A percentile compares a stretch with the other conserved stretches of the same genome.
Evolutionary conservation across 1,284 basidiomycete species (phyloP).

Genomic region (Bjerkandera adusta): DNA sequence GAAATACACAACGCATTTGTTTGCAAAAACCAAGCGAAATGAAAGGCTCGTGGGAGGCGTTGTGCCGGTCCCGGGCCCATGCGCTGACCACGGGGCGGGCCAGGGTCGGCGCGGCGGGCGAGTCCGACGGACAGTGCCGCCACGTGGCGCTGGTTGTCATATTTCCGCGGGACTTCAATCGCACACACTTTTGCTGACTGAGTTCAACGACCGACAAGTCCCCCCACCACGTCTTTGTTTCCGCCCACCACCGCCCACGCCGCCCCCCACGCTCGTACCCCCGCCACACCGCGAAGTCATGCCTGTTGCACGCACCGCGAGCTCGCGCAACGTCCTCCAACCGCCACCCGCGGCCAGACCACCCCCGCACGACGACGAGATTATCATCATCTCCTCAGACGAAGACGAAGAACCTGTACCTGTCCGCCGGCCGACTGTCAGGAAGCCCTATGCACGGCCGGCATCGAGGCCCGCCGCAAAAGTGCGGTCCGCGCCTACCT

Average conservation of each 20-base stretch:
- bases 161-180: too few relatives aligned
- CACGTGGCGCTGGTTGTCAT: too few relatives aligned
- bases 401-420: constrained; percentile 34
- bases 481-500: background rate
- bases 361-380: constrained; percentile 26
- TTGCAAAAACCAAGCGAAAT: too few relatives aligned
- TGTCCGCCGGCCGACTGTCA: background rate
- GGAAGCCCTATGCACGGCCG: constrained; percentile 14
- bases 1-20: too few relatives aligned
- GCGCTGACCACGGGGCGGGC: too few relatives aligned
- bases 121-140: too few relatives aligned
- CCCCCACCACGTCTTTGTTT: too few relatives aligned
- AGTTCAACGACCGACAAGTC: constrained; percentile 1
- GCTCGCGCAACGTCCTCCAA: constrained; percentile 6
- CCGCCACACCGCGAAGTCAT: background rate
- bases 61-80: too few relatives aligned
- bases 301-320: constrained; percentile 6
- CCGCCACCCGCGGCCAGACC: constrained; percentile 3
- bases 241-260: background rate
- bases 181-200: too few relatives aligned
- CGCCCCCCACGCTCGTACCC: background rate
- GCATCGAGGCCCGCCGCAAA: background rate
- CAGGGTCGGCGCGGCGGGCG: too few relatives aligned
- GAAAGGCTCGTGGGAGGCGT: too few relatives aligned
- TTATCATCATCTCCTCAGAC: constrained; percentile 60